Percentiles rank a stretch among this genome's conserved stretches.
Evolutionary conservation across 495 filamentous ascomycete species (phyloP).

Genomic region (Annulohypoxylon maeteangense): DNA sequence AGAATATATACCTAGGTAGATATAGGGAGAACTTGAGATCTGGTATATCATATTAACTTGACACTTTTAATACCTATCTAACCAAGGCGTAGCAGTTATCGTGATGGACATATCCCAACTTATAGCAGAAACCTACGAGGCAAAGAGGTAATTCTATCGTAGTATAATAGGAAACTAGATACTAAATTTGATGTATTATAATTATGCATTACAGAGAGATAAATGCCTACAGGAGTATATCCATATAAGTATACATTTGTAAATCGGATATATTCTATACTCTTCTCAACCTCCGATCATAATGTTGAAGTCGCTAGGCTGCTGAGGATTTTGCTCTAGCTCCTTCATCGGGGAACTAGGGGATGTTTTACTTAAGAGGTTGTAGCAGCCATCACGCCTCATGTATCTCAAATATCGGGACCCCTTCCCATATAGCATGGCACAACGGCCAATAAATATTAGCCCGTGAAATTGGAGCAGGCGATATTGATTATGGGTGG

Average conservation of each 20-base stretch:
- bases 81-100: background rate
- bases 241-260: background rate
- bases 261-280: background rate
- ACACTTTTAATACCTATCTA: too few relatives aligned
- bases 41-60: too few relatives aligned
- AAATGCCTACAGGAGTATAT: background rate
- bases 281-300: background rate
- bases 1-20: too few relatives aligned
- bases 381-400: background rate
- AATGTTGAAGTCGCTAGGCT: background rate
- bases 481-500: background rate
- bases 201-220: constrained; percentile 6
- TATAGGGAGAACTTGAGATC: too few relatives aligned
- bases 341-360: background rate
- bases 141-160: background rate
- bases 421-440: background rate
- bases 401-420: background rate
- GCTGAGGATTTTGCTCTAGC: background rate
- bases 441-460: background rate
- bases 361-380: background rate
- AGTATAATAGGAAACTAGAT: background rate
- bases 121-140: background rate
- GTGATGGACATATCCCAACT: background rate
- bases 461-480: background rate
- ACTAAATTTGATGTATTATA: constrained; percentile 9